Conservation (phyloP, 345 rosid species). For the Eucalyptus viminalis region DNA sequence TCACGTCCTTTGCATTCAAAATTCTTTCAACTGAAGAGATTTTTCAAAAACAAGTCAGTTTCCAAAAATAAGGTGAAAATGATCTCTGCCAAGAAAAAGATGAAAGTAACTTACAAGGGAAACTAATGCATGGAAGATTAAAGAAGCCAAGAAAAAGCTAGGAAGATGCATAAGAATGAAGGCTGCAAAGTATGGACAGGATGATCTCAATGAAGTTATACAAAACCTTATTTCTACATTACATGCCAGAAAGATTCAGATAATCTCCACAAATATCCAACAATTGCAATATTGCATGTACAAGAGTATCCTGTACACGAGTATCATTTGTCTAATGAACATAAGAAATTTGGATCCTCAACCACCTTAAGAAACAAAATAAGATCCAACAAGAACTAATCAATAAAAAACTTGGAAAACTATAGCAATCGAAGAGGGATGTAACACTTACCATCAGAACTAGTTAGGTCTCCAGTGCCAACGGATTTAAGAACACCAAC, state of each 20-base stretch:
- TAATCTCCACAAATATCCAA: not conserved
- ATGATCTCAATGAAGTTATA: not conserved
- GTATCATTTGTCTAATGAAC: not conserved
- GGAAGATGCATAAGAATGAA: not conserved
- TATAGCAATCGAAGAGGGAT: not conserved
- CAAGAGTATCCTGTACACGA: not conserved
- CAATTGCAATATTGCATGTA: not conserved
- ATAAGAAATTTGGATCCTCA: not conserved
- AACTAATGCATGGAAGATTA: not conserved
- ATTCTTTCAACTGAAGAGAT: conserved; percentile 43
- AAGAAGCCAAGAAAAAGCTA: not conserved
- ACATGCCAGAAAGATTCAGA: not conserved
- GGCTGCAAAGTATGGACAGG: not conserved
- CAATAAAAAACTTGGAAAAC: not conserved
- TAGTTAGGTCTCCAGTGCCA: conserved; percentile 63
- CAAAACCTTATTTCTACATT: not conserved
- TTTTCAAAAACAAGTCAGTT: not conserved
- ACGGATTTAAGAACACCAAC: conserved; percentile 82
- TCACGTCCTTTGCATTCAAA: conserved; percentile 55
- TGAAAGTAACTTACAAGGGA: not conserved
- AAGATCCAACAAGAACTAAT: not conserved
- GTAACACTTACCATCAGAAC: conserved; percentile 49
- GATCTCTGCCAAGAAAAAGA: not conserved
- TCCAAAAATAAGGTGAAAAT: not conserved
- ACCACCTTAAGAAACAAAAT: not conserved